Evolutionary conservation across 768 basidiomycete genomes (phyloP).

Genomic region (Candolleomyces eurysporus): DNA sequence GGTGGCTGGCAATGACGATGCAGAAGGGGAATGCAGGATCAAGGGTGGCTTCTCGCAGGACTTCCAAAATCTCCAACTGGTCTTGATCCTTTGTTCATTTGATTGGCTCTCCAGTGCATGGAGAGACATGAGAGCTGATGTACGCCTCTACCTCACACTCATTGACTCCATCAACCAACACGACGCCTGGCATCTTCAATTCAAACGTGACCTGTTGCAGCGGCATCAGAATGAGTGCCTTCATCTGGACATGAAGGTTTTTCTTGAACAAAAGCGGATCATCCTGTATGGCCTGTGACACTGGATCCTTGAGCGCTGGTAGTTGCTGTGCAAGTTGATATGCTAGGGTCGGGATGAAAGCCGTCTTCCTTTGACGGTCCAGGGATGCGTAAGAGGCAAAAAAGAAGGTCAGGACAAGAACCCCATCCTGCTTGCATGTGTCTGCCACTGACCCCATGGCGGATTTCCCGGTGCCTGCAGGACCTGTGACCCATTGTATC

Average conservation of each 20-base stretch:
- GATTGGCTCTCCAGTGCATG: neutral
- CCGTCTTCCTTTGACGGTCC: neutral
- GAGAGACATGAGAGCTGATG: no score
- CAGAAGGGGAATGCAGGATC: neutral
- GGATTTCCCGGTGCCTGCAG: no score
- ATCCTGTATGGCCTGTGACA: neutral
- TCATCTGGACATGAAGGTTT: neutral
- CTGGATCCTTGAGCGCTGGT: neutral
- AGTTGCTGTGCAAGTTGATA: neutral
- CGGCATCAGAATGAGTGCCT: neutral
- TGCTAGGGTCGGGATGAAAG: neutral
- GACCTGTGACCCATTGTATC: no score
- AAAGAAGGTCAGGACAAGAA: slow-evolving; percentile 8
- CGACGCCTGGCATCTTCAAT: neutral
- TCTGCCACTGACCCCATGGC: no score
- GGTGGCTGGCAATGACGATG: slow-evolving; percentile 7
- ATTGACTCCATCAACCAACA: slow-evolving; percentile 13
- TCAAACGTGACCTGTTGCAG: neutral
- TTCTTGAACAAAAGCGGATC: neutral
- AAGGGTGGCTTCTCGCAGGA: neutral
- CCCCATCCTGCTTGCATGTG: neutral
- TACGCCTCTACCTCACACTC: neutral
- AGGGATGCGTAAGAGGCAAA: neutral
- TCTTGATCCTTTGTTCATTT: neutral
- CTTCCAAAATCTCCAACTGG: slow-evolving; percentile 3